Base-by-base conservation (phyloP, 2,329 filamentous ascomycete species). In the Chaetomiaceae sp. region DNA sequence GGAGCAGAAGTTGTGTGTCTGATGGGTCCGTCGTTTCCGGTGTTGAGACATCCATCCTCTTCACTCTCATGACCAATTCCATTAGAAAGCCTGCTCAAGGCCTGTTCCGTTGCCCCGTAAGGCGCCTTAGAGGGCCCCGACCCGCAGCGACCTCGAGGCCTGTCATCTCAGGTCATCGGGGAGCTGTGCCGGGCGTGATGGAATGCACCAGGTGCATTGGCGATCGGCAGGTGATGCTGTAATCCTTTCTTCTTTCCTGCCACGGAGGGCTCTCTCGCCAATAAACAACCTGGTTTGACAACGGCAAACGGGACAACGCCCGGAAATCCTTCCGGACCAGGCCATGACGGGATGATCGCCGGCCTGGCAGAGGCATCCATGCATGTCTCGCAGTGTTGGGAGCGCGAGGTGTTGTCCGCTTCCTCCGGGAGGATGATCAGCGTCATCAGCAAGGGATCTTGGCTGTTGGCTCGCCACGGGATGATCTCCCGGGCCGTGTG, bases 401-500 rank as follows among this genome's bases (percentile, higher is more conserved):
- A n/a, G 12, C 6, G 17, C 29, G 9, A 20, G 6, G 14, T 25
- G 33, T n/a, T 46, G 29, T 39, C 22, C 34, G 36, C 51, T 33
- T 37, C 22, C 14, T 14, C 17, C 38, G 22, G n/a, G 27, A 36
- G 43, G 40, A 33, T 40, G 45, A 48, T 56, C 51, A 31, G n/a
- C 53, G 34, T 17, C 29, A 25, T 48, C 46, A 54, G 29, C 47
- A 43, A 38, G 33, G 38, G 19, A 36, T 19, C 45, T 51, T 48
- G 48, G 49, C 43, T 58, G 56, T 29, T 34, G 48, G 53, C 53
- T 51, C 33, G 27, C 42, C 15, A 34, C 42, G 34, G 51, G 47
- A 44, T 51, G 50, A 58, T 54, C 43, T 20, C 45, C 53, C 49
- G 48, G 36, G 38, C 40, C 33, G 46, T 9, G 31, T 27, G 25